Conservation (phyloP, 139 green algal species). For the Chlamydomonas eustigma region DNA sequence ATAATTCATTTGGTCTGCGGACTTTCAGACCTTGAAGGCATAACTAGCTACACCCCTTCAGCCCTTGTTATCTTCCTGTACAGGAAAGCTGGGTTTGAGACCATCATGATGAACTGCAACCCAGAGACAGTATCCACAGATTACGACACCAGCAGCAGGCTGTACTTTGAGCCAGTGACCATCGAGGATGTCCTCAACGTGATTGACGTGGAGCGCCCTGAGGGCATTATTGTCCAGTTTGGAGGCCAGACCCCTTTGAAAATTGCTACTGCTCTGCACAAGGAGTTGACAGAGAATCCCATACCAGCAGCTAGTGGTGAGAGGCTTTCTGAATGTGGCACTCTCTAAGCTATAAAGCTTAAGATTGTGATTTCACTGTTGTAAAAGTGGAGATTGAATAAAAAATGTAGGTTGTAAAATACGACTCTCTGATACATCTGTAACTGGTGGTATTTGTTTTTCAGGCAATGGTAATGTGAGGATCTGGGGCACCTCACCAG, state of each 20-base stretch:
- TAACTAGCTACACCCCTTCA: too few relatives aligned
- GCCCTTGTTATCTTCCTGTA: too few relatives aligned
- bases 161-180: constrained; percentile 99
- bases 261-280: constrained; percentile 76
- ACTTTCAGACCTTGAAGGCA: too few relatives aligned
- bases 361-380: too few relatives aligned
- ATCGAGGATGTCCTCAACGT: constrained; percentile 97
- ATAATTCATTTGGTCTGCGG: too few relatives aligned
- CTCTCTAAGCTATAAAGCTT: too few relatives aligned
- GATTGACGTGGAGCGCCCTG: constrained; percentile 88
- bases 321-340: too few relatives aligned
- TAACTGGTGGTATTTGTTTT: too few relatives aligned
- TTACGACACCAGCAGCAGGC: constrained; percentile 95
- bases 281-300: constrained; percentile 67
- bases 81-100: constrained; percentile 88
- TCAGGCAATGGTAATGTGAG: constrained; percentile 72
- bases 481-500: constrained; percentile 95
- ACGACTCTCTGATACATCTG: too few relatives aligned
- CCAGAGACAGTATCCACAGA: constrained; percentile 98
- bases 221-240: constrained; percentile 99
- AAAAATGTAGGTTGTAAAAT: too few relatives aligned
- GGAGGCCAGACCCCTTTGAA: constrained; percentile 97
- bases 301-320: constrained; percentile 57
- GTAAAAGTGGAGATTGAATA: too few relatives aligned
- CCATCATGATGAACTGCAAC: constrained; percentile 99